phyloP scores from a whole-genome alignment of 2,329 filamentous ascomycete species.

The Epichloe amarillans region DNA sequence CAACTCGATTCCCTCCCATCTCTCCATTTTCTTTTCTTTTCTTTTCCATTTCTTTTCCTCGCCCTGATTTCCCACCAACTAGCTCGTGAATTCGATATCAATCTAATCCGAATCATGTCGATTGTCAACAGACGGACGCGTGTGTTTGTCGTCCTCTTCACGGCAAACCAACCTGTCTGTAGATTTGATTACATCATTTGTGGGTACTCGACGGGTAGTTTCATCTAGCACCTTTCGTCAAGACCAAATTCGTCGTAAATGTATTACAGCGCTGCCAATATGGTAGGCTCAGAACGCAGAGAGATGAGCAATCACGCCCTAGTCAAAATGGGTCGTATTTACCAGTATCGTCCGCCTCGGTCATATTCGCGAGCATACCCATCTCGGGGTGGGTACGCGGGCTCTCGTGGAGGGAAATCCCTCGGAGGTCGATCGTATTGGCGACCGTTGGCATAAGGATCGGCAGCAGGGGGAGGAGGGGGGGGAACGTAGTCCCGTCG shows the following conservation, averaged over 20 bases:
- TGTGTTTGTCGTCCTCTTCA: background rate
- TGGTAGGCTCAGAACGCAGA: background rate
- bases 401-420: constrained; percentile 34
- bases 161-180: background rate
- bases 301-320: background rate
- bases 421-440: constrained; percentile 42
- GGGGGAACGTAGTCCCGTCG: constrained; percentile 53
- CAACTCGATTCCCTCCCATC: no score
- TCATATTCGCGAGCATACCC: constrained; percentile 36
- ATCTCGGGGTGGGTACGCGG: constrained; percentile 24
- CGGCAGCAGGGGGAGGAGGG: constrained; percentile 49
- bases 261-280: background rate
- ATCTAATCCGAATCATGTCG: background rate
- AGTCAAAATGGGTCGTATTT: constrained; percentile 19
- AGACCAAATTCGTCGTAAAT: constrained; percentile 16
- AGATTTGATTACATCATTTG: background rate
- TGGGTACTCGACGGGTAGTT: constrained; percentile 5
- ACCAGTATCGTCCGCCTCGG: constrained; percentile 37
- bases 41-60: background rate
- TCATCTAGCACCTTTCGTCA: constrained; percentile 24
- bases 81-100: background rate
- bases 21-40: no score
- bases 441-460: constrained; percentile 46
- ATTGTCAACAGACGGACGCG: background rate
- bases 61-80: background rate